Conservation (phyloP, 768 basidiomycete genomes). For the Agrocybe praecox region DNA sequence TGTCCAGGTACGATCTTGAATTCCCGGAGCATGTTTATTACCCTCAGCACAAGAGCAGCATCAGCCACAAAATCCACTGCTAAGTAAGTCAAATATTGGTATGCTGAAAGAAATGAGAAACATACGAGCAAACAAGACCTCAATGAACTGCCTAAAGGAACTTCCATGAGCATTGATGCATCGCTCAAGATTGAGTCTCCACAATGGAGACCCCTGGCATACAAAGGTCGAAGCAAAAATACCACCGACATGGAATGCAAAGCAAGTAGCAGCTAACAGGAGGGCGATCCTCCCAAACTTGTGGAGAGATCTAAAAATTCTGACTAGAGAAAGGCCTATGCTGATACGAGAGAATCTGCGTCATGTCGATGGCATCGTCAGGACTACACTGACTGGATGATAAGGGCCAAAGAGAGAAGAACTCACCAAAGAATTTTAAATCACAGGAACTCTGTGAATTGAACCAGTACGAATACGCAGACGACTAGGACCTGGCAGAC, state of each 20-base stretch:
- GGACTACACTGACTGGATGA: neutral
- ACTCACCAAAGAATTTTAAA: conserved; percentile 9
- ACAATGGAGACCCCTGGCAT: conserved; percentile 9
- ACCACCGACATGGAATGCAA: conserved; percentile 2
- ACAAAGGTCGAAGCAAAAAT: neutral
- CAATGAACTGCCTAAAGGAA: neutral
- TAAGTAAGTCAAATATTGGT: neutral
- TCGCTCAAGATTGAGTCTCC: neutral
- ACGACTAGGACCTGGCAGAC: neutral
- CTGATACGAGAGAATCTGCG: conserved; percentile 13
- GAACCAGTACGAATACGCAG: conserved; percentile 9
- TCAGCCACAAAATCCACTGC: conserved; percentile 28
- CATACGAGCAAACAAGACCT: neutral
- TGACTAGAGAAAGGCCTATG: conserved; percentile 10
- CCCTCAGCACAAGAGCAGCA: conserved; percentile 22
- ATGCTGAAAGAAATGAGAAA: no score
- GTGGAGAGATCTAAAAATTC: conserved; percentile 15
- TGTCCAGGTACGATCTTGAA: conserved; percentile 20
- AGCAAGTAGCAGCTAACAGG: neutral
- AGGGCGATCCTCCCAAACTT: conserved; percentile 3
- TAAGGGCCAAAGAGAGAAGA: neutral
- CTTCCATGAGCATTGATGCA: conserved; percentile 1
- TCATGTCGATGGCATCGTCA: neutral
- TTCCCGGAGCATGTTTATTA: conserved; percentile 25
- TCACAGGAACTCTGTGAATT: conserved; percentile 2